Evolutionary conservation across 139 green algal genomes (phyloP).

Genomic region (Chlamydomonas incerta): DNA sequence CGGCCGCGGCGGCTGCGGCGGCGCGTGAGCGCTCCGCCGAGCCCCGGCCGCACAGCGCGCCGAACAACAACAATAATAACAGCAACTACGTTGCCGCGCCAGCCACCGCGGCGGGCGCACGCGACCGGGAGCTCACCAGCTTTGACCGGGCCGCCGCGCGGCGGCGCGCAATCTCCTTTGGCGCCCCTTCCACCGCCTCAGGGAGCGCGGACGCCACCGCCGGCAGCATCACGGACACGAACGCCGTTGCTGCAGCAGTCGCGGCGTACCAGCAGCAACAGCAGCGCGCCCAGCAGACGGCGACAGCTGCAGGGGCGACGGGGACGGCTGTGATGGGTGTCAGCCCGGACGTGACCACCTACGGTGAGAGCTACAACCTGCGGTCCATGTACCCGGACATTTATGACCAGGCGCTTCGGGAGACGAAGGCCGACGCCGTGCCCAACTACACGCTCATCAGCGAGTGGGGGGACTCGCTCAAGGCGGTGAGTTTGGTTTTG

Average conservation of each 20-base stretch:
- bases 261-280: not conserved
- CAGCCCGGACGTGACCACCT: not conserved
- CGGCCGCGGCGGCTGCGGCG: not conserved
- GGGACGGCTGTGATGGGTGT: too few relatives aligned
- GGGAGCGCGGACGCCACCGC: too few relatives aligned
- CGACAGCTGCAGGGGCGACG: too few relatives aligned
- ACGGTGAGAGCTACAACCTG: not conserved
- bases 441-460: constrained; percentile 48
- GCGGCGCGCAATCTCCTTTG: constrained; percentile 12
- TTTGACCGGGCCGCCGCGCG: constrained; percentile 1
- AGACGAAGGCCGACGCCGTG: constrained; percentile 20
- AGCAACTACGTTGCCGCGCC: not conserved
- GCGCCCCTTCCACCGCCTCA: too few relatives aligned
- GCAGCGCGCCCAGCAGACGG: too few relatives aligned
- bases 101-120: not conserved
- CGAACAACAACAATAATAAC: not conserved
- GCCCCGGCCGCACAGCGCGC: not conserved
- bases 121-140: not conserved
- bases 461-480: constrained; percentile 52
- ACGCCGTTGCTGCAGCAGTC: not conserved
- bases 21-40: not conserved
- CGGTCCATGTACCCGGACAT: constrained; percentile 33
- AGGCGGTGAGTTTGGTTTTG: constrained; percentile 25
- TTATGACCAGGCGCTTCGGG: constrained; percentile 29
- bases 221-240: too few relatives aligned